These are phyloP conservation scores for Chlorella sp. DNA, from an alignment of 139 green algal species.

Conservation along the genomic window DNA sequence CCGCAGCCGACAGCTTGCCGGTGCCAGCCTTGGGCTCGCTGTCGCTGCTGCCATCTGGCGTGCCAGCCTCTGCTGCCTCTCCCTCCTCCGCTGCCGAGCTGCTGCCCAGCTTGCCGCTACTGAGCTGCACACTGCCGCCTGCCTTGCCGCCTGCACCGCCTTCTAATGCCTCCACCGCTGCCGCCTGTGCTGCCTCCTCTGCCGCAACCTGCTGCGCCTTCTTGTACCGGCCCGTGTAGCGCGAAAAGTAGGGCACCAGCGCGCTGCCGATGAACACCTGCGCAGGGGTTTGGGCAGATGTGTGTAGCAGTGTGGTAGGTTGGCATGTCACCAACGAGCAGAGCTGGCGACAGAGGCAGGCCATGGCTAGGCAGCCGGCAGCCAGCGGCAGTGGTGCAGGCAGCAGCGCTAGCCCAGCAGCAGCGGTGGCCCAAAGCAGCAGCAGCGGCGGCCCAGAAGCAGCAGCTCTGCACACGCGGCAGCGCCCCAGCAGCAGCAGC, in stretches of 20 bases:
- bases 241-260: slow-evolving; percentile 18
- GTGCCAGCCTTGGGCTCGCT: no score
- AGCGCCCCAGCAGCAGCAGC: no score
- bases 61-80: not conserved
- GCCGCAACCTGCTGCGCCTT: slow-evolving; percentile 8
- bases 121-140: not conserved
- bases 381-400: not conserved
- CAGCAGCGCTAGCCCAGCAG: no score
- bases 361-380: no score
- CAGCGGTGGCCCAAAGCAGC: no score
- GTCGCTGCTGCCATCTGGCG: no score
- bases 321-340: not conserved
- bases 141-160: not conserved
- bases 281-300: not conserved
- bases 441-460: no score
- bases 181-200: not conserved
- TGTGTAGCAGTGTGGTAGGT: not conserved
- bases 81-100: no score
- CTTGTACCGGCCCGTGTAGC: not conserved
- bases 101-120: not conserved
- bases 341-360: not conserved
- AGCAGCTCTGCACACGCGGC: no score
- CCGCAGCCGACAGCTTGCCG: no score
- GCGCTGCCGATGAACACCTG: slow-evolving; percentile 40
- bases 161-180: not conserved